Percentiles rank a stretch among this genome's conserved stretches.
Evolutionary conservation across 805 yeast genomes (phyloP).

Genomic region (Candida chilensis): DNA sequence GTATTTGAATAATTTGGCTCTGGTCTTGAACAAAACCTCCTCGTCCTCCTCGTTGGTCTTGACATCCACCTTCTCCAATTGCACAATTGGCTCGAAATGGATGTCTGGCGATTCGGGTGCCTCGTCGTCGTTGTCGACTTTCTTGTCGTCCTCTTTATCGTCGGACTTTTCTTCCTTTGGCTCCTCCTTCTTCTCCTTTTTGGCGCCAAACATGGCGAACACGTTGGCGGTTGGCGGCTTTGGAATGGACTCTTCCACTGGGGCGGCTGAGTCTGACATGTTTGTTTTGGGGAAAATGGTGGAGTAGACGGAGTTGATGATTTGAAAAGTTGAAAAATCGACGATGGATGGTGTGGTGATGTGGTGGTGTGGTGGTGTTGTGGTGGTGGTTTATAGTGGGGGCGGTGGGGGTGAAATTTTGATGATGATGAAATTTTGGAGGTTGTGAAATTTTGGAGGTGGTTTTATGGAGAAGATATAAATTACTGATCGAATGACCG

Average conservation of each 20-base stretch:
- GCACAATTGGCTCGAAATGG: constrained; percentile 94
- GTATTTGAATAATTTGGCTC: constrained; percentile 94
- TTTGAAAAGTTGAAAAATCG: too few relatives aligned
- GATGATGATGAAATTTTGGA: too few relatives aligned
- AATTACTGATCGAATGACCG: too few relatives aligned
- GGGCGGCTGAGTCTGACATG: too few relatives aligned
- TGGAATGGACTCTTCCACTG: constrained; percentile 21
- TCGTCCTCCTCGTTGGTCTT: constrained; percentile 93
- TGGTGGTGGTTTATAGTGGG: too few relatives aligned
- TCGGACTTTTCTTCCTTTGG: constrained; percentile 20
- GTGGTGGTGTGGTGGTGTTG: too few relatives aligned
- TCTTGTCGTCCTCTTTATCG: constrained; percentile 18
- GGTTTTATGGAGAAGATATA: too few relatives aligned
- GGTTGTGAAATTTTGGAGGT: too few relatives aligned
- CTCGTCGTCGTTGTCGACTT: constrained; percentile 41
- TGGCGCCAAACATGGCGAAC: constrained; percentile 93
- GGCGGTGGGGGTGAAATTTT: too few relatives aligned
- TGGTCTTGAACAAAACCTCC: constrained; percentile 72
- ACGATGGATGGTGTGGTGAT: too few relatives aligned
- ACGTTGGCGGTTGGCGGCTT: constrained; percentile 74
- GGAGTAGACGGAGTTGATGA: too few relatives aligned
- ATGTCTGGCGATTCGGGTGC: constrained; percentile 72
- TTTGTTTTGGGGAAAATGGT: too few relatives aligned
- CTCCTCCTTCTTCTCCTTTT: constrained; percentile 55
- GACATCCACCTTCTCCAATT: constrained; percentile 91